Percentiles rank a stretch among this genome's conserved stretches.
Evolutionary conservation across 2,329 filamentous ascomycete species (phyloP).

Genomic region (Stenocarpella maydis): DNA sequence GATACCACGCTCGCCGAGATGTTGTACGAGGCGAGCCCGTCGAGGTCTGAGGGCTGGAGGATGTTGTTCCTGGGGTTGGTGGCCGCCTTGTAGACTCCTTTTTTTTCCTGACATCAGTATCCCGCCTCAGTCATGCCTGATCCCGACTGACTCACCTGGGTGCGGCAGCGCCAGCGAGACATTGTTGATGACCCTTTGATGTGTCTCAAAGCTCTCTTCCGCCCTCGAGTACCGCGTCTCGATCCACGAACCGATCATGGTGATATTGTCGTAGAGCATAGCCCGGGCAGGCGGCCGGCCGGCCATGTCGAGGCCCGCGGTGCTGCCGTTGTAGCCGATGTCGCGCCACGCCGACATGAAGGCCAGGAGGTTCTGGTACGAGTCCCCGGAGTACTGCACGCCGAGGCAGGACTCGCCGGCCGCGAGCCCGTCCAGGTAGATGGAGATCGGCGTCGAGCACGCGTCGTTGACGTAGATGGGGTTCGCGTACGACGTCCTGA

Average conservation of each 20-base stretch:
- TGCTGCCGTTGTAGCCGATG: constrained; percentile 54
- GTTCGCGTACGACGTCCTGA: constrained; percentile 72
- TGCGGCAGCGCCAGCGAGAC: constrained; percentile 82
- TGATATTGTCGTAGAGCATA: constrained; percentile 76
- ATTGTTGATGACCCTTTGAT: constrained; percentile 73
- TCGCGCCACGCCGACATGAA: constrained; percentile 67
- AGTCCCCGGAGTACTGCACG: constrained; percentile 74
- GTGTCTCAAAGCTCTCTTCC: constrained; percentile 54
- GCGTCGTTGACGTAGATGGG: constrained; percentile 58
- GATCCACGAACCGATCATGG: constrained; percentile 74
- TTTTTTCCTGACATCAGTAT: no score
- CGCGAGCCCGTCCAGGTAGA: constrained; percentile 43
- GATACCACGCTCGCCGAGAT: constrained; percentile 74
- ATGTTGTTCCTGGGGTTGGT: constrained; percentile 69
- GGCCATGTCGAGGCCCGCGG: constrained; percentile 49
- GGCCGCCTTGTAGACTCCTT: constrained; percentile 69
- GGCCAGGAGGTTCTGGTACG: constrained; percentile 73
- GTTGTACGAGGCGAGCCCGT: constrained; percentile 73
- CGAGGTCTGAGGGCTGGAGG: constrained; percentile 71
- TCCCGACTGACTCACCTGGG: constrained; percentile 48
- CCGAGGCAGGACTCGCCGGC: constrained; percentile 68
- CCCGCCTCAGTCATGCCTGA: no score
- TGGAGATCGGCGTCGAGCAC: constrained; percentile 70
- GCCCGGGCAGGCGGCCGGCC: constrained; percentile 67
- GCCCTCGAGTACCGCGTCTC: constrained; percentile 62